A percentile compares a stretch with the other conserved stretches of the same genome.
phyloP scores from a whole-genome alignment of 305 asterid genomes.

The Solanum hybrid region DNA sequence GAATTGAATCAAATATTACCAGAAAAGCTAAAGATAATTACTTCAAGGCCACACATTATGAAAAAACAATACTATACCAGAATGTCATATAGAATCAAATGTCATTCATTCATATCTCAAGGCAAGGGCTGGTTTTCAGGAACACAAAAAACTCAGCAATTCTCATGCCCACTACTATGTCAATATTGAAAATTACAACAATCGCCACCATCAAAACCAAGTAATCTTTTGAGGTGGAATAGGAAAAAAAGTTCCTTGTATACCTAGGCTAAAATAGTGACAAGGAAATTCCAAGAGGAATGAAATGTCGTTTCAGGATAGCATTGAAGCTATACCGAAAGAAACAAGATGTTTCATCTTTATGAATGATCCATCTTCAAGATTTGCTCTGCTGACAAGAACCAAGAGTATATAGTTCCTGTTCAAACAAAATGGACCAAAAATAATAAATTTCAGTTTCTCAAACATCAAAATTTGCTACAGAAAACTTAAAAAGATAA shows the following conservation, averaged over 20 bases:
- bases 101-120: neutral
- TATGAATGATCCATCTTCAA: slow-evolving; percentile 14
- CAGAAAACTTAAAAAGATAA: neutral
- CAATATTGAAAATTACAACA: neutral
- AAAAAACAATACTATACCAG: neutral
- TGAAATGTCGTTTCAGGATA: neutral
- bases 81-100: neutral
- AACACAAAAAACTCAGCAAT: slow-evolving; percentile 7
- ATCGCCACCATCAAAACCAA: neutral
- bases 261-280: slow-evolving; percentile 1
- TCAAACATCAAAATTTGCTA: neutral
- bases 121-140: slow-evolving; percentile 10
- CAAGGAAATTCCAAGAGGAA: neutral
- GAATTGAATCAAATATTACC: neutral
- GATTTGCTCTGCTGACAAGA: slow-evolving; percentile 41
- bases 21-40: neutral
- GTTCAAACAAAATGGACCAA: slow-evolving; percentile 5
- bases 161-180: slow-evolving; percentile 4
- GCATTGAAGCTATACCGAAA: neutral
- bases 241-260: neutral
- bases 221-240: neutral
- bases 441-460: neutral
- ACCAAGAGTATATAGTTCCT: slow-evolving; percentile 59
- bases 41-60: neutral
- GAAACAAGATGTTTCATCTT: slow-evolving; percentile 18